Percentiles rank a stretch among this genome's conserved stretches.
These are phyloP conservation scores for Skeletonema potamos DNA, from an alignment of 108 stramenopile genomes.

Conservation along the genomic window DNA sequence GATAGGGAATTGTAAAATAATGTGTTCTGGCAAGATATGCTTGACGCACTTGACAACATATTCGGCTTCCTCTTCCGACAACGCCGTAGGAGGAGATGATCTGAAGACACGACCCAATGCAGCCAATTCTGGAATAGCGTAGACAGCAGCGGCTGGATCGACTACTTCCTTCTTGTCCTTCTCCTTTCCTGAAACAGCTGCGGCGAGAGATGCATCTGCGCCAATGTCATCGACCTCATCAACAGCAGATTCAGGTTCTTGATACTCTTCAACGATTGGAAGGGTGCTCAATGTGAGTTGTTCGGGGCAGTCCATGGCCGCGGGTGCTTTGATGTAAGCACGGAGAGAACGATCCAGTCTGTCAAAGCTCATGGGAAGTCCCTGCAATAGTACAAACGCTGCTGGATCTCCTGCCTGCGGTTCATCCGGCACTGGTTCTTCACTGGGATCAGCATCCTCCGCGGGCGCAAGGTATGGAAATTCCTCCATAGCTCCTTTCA, in stretches of 20 bases:
- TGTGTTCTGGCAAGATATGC: slow-evolving; percentile 80
- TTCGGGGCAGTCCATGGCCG: slow-evolving; percentile 48
- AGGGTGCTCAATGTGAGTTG: slow-evolving; percentile 67
- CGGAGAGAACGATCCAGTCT: slow-evolving; percentile 68
- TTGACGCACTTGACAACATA: slow-evolving; percentile 81
- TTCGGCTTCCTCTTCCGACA: slow-evolving; percentile 81
- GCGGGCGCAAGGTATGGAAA: slow-evolving; percentile 32
- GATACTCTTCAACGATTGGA: slow-evolving; percentile 69
- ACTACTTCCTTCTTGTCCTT: slow-evolving; percentile 51
- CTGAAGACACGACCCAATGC: slow-evolving; percentile 70
- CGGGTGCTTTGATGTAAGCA: slow-evolving; percentile 57
- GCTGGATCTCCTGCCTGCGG: slow-evolving; percentile 39
- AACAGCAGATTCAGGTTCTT: slow-evolving; percentile 19
- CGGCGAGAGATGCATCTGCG: slow-evolving; percentile 32
- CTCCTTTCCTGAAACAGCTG: slow-evolving; percentile 37
- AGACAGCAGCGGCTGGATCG: slow-evolving; percentile 62
- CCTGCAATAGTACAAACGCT: slow-evolving; percentile 57
- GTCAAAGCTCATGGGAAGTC: slow-evolving; percentile 81
- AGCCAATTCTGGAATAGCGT: slow-evolving; percentile 75
- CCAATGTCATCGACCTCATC: slow-evolving; percentile 32
- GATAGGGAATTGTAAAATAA: slow-evolving; percentile 86
- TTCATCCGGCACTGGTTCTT: slow-evolving; percentile 36
- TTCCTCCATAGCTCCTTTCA: slow-evolving; percentile 48
- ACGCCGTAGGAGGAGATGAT: slow-evolving; percentile 45
- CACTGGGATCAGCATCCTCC: slow-evolving; percentile 39